Base-by-base conservation (phyloP, 2,329 filamentous ascomycete genomes). In the Botrytis porri region DNA sequence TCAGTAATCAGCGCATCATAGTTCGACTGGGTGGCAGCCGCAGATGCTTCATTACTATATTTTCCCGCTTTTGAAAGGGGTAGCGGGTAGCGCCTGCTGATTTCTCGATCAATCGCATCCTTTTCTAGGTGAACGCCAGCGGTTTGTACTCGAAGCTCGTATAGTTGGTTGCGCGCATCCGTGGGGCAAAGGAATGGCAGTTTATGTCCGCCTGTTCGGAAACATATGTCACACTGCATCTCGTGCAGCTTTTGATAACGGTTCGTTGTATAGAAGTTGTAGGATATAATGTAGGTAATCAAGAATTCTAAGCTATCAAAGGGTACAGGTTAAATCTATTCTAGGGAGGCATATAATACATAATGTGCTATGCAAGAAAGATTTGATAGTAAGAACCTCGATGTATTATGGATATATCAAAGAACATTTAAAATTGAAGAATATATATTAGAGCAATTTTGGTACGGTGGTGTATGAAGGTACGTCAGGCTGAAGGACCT, bases 171-270 rank as follows among this genome's bases (percentile, higher is more conserved):
- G 69, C 91, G 88, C 64, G 89, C 90, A 83, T 93, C 92, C 65
- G 91, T 88, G 39, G 87, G 84, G 80, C 92, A 94, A 77, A 92
- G 84, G 78, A 93, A 92, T 20, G 88, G 88, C 71, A 90, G 79
- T 84, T 86, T 87, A 85, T 81, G 88, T 84, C 79, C 83, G 81
- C 79, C 88, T 84, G 81, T 84, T 83, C 83, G 82, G 75, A 81
- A 82, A 81, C 92, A 94, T 81, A 92, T 88, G 80, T 89, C 86
- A 84, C 92, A 94, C 80, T 88, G 88, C 90, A 93, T 92, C 74
- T 76, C 80, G 74, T 72, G 70, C 71, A 66, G 69, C 32, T 60
- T 74, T 67, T 70, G 54, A 57, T 57, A 73, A 75, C 64, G 73
- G 37, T 48, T 74, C 69, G 71, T 54, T 43, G 64, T 62, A 32